Base-by-base conservation (phyloP, 2,329 filamentous ascomycete genomes). In the Fusarium begoniae region DNA sequence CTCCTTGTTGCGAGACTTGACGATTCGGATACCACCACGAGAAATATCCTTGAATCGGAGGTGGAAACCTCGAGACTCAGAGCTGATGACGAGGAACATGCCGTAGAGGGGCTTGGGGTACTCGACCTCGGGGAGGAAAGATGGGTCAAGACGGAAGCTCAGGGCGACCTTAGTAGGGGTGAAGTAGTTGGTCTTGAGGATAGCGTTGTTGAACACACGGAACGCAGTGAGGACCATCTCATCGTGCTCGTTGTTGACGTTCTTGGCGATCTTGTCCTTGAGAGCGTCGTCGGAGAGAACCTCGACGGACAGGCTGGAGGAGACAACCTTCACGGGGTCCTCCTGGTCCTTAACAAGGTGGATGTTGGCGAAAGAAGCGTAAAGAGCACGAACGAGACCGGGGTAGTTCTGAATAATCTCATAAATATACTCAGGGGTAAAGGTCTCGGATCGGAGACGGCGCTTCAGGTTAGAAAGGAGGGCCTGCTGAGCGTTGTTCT, bases 141-240 rank as follows among this genome's bases (percentile, higher is more conserved):
- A 88, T 12, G 95, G 94, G 80, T 98, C 93, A 70, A 99, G 86
- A 62, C 96, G 93, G 90, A 99, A 99, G 86, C 95, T 98, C 77
- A 99, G 89, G 15, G 96, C 96, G 44, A 99, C 96, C 88, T 99
- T 99, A 74, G 96, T 99, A 0, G 96, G 96, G 2, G 96, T 99
- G 81, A 91, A 92, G 87, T 97, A 98, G 87, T 99, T 99, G 77
- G 96, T 99, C 90, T 98, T 99, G 76, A 98, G 88, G 51, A 98
- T 92, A 53, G 93, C 91, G 66, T 90, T 91, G 87, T 99, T 99
- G 90, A 99, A 99, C 72, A 96, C 92, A 63, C 94, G 91, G 90
- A 99, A 98, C 22, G 95, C 94, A 47, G 91, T 94, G 94, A 99
- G 97, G 77, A 99, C 96, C 92, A 98, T 97, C 81, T 96, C 93